These are phyloP conservation scores for Crucibulum laeve DNA, from an alignment of 768 basidiomycete genomes.

Conservation along the genomic window DNA sequence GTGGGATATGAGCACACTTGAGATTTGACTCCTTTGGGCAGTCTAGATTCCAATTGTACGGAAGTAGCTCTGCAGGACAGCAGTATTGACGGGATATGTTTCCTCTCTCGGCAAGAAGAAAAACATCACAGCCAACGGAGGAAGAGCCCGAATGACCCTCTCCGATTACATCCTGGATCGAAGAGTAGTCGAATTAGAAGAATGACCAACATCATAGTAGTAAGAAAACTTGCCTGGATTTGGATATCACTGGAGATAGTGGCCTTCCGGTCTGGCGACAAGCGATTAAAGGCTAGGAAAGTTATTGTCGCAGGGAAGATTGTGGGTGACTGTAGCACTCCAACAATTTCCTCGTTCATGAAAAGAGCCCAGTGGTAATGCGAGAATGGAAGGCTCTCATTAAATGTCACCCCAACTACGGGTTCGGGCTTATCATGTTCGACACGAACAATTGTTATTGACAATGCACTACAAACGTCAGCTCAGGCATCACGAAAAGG, in stretches of 20 bases:
- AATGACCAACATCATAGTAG: neutral
- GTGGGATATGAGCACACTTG: neutral
- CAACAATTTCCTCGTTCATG: conserved; percentile 19
- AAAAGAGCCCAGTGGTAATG: conserved; percentile 19
- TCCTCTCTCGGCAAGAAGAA: conserved; percentile 14
- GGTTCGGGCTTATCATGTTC: conserved; percentile 8
- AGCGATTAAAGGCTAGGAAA: conserved; percentile 16
- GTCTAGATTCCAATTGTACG: conserved; percentile 12
- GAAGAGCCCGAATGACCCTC: conserved; percentile 17
- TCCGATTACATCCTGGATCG: conserved; percentile 6
- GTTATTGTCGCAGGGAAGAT: conserved; percentile 5
- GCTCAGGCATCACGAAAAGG: neutral
- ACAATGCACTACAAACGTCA: neutral
- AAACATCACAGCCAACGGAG: conserved; percentile 12
- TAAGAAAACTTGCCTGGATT: conserved; percentile 3
- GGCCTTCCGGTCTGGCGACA: conserved; percentile 8
- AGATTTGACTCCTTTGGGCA: conserved; percentile 7
- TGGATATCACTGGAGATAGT: conserved; percentile 17
- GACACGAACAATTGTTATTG: conserved; percentile 10
- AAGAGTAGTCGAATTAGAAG: neutral
- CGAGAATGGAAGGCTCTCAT: conserved; percentile 1
- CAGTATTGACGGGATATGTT: conserved; percentile 8
- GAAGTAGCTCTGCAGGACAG: conserved; percentile 14
- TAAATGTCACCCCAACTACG: conserved; percentile 7
- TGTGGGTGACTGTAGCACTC: conserved; percentile 13